Percentiles rank a stretch among this genome's conserved stretches.
These are phyloP conservation scores for Kernera saxatilis DNA, from an alignment of 345 rosid species.

Conservation along the genomic window DNA sequence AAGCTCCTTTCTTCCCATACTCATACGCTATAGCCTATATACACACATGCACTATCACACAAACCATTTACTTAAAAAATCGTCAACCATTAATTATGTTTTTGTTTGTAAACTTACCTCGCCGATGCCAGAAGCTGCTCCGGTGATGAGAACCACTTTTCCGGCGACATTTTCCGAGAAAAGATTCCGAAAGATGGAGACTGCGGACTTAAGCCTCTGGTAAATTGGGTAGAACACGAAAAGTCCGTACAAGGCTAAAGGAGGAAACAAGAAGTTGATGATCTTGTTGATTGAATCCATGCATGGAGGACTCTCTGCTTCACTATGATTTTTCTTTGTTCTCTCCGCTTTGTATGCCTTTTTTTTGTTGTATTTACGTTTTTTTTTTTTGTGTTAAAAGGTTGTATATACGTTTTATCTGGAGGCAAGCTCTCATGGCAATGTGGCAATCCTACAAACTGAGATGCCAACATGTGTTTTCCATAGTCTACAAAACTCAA, in stretches of 20 bases:
- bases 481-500: too few relatives aligned
- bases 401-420: neutral
- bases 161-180: conserved; percentile 50
- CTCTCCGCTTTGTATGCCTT: neutral
- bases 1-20: conserved; percentile 55
- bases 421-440: neutral
- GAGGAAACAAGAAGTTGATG: conserved; percentile 29
- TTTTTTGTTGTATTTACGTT: too few relatives aligned
- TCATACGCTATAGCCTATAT: conserved; percentile 50
- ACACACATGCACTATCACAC: neutral
- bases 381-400: too few relatives aligned
- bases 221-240: conserved; percentile 41
- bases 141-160: conserved; percentile 59
- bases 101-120: conserved; percentile 34
- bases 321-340: neutral
- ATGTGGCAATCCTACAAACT: neutral
- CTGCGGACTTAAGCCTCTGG: conserved; percentile 30
- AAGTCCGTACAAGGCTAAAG: conserved; percentile 23
- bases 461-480: neutral
- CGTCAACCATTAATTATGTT: neutral
- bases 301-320: neutral
- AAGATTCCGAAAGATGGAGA: conserved; percentile 16
- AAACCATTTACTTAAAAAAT: neutral
- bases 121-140: conserved; percentile 70
- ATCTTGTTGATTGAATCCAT: conserved; percentile 34